phyloP scores from a whole-genome alignment of 129 eudicot genomes.

The Scalesia atractyloides region DNA sequence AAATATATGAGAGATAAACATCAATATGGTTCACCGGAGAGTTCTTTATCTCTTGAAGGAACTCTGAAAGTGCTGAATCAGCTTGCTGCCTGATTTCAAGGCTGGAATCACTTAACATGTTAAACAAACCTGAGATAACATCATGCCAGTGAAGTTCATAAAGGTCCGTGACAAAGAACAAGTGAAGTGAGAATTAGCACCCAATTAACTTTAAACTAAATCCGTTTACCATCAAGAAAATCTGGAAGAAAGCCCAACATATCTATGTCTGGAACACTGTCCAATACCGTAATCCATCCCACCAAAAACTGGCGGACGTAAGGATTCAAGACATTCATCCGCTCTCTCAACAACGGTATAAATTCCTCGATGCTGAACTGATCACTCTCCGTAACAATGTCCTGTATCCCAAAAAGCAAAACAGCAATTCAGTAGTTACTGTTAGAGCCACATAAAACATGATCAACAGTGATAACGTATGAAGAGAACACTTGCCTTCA shows the following conservation, averaged over 20 bases:
- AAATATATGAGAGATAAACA: neutral
- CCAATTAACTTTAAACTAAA: slow-evolving; percentile 14
- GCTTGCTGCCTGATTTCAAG: slow-evolving; percentile 98
- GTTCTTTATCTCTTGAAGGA: slow-evolving; percentile 96
- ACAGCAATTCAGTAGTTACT: slow-evolving; percentile 19
- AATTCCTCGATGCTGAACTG: slow-evolving; percentile 99
- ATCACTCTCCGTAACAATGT: slow-evolving; percentile 92
- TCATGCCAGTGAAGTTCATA: slow-evolving; percentile 31
- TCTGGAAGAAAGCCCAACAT: slow-evolving; percentile 99
- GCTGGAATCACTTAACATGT: slow-evolving; percentile 96
- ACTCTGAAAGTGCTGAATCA: slow-evolving; percentile 95
- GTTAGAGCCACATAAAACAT: slow-evolving; percentile 7
- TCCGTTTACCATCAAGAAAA: slow-evolving; percentile 88
- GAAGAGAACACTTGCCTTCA: slow-evolving; percentile 53
- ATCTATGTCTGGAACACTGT: slow-evolving; percentile 97
- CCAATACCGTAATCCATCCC: slow-evolving; percentile 95
- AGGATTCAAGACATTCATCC: slow-evolving; percentile 97
- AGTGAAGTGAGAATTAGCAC: slow-evolving; percentile 5
- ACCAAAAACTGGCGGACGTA: slow-evolving; percentile 96
- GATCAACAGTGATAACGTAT: neutral
- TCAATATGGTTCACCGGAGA: slow-evolving; percentile 61
- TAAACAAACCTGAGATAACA: slow-evolving; percentile 71
- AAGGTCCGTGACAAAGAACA: slow-evolving; percentile 11
- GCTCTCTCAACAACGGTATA: slow-evolving; percentile 93
- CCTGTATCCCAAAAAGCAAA: slow-evolving; percentile 56